Evolutionary conservation across 257 asterid species (phyloP), one percentile per base, ranked within the genome.

Genomic region (Scutellaria barbata): DNA sequence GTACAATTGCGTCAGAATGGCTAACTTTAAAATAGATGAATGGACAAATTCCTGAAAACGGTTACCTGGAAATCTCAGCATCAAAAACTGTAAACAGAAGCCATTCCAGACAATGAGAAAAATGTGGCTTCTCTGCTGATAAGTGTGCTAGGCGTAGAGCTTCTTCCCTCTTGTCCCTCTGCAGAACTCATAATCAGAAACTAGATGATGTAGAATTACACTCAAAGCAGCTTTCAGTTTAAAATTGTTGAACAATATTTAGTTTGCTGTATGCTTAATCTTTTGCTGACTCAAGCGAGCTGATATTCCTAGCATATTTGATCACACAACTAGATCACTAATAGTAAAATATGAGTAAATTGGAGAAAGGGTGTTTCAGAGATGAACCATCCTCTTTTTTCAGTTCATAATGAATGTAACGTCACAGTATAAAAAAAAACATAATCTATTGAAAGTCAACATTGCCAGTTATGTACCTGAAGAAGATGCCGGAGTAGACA

Each of bases 81-180:
- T 95, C 99, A 80, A 95, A 92, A 62, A 95, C 99, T 11, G 99
- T 95, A 84, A 95, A 95, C 64, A 95, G 90, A 83, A 95, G 99
- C 97, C 97, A 95, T 82, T 95, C 99, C 72, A 95, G 86, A 82
- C 96, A 95, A 82, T 92, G 97, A 56, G 99, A 89, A 85, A 95
- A 95, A 82, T 95, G 98, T 66, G 98, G 99, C 88, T 95, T 95
- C 95, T 89, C 99, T 40, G 95, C 95, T 41, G 99, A 92, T 75
- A 91, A 74, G 43, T 80, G 91, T 48, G 99, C 99, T 78, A 92
- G 76, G 74, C 96, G 89, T 74, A 95, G 84, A 73, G 99, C 99
- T 87, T 95, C 96, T 84, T 89, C 96, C 73, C 88, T 87, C 81
- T 95, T 95, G 85, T 88, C 90, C 82, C 96, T 86, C 99, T 95